Conservation (phyloP, 495 filamentous ascomycete genomes). For the Astrothelium macrocarpum region DNA sequence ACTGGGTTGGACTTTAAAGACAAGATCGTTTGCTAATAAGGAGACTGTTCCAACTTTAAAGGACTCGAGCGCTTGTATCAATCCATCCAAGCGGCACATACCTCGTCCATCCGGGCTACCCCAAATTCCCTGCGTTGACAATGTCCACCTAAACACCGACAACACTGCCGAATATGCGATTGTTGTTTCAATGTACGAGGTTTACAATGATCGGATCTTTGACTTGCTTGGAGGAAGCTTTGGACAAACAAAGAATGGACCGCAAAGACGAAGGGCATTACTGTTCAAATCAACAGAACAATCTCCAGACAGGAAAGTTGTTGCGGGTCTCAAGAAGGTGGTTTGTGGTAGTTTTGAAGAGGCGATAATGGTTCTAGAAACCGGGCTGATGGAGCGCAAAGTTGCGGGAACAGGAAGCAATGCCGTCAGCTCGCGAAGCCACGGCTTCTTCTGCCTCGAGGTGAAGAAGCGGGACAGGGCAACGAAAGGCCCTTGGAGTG, state of each 20-base stretch:
- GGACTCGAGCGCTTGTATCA: constrained; percentile 38
- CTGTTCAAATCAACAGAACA: constrained; percentile 82
- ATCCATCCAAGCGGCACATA: constrained; percentile 23
- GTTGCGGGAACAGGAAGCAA: constrained; percentile 88
- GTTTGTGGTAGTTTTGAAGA: constrained; percentile 78
- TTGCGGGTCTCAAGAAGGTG: constrained; percentile 83
- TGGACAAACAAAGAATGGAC: constrained; percentile 31
- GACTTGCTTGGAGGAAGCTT: constrained; percentile 62
- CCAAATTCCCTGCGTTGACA: constrained; percentile 61
- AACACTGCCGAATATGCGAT: constrained; percentile 74
- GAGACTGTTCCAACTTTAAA: constrained; percentile 30
- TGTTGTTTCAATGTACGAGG: constrained; percentile 94
- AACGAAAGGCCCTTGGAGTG: constrained; percentile 55
- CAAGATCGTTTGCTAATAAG: constrained; percentile 30
- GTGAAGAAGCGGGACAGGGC: constrained; percentile 68
- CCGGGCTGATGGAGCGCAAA: constrained; percentile 74
- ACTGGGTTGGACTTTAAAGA: constrained; percentile 14
- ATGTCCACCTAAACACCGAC: constrained; percentile 56
- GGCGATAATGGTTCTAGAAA: constrained; percentile 82
- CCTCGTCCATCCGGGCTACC: constrained; percentile 53
- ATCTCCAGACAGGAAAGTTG: constrained; percentile 78
- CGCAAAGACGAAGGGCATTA: constrained; percentile 61
- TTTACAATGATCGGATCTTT: constrained; percentile 97
- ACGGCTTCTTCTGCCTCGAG: constrained; percentile 94
- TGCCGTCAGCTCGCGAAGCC: constrained; percentile 76